phyloP scores from a whole-genome alignment of 768 basidiomycete species.

The Boletus rufocinnamomeus region DNA sequence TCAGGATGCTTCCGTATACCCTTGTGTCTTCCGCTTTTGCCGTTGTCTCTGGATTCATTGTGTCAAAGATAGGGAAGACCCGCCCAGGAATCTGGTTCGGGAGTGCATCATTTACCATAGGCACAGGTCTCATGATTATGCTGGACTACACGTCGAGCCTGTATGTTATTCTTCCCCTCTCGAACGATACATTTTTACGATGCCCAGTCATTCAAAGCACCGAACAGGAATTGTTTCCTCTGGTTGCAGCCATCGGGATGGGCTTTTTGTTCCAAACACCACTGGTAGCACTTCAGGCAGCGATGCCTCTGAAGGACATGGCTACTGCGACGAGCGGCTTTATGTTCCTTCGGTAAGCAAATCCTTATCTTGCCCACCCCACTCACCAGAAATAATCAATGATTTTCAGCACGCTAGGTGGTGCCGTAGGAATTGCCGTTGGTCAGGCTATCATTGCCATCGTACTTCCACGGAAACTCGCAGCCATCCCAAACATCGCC shows the following conservation, averaged over 20 bases:
- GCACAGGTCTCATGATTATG: conserved; percentile 73
- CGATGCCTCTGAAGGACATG: conserved; percentile 85
- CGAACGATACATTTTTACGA: background rate
- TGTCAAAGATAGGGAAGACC: conserved; percentile 59
- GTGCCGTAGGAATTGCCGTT: conserved; percentile 69
- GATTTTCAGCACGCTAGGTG: conserved; percentile 46
- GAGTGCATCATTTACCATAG: conserved; percentile 58
- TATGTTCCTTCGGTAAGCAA: conserved; percentile 60
- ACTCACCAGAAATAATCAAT: background rate
- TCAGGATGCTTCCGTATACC: conserved; percentile 73
- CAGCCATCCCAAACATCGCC: too few relatives aligned
- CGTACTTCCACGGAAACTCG: conserved; percentile 42
- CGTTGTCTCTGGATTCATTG: conserved; percentile 57
- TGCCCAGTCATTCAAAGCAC: conserved; percentile 41
- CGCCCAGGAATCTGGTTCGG: conserved; percentile 65
- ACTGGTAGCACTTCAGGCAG: conserved; percentile 74
- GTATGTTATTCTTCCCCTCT: background rate
- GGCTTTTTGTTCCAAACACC: conserved; percentile 68
- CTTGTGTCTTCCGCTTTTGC: conserved; percentile 56
- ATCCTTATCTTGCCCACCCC: background rate
- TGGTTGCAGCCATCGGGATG: conserved; percentile 61
- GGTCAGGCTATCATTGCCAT: conserved; percentile 71
- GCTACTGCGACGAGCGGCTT: conserved; percentile 73
- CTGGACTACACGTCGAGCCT: conserved; percentile 53
- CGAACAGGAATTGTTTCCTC: conserved; percentile 58